Percentiles rank a stretch among this genome's conserved stretches.
Conservation (phyloP, 163 green algal genomes). For the Prototheca wickerhamii region DNA sequence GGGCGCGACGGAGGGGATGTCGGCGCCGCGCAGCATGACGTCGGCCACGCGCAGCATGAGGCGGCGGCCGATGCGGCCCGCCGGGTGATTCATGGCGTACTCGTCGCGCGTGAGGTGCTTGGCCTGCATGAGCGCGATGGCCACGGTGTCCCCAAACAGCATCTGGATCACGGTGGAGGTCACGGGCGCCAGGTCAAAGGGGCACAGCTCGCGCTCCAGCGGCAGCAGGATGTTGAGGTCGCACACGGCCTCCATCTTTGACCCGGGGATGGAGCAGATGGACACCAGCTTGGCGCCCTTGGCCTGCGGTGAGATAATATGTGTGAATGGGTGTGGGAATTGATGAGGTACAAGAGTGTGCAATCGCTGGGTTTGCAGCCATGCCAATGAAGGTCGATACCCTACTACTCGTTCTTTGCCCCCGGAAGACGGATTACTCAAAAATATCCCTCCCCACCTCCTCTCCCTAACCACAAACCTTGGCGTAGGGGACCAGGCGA, state of each 20-base stretch:
- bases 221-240: conserved; percentile 47
- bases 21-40: conserved; percentile 27
- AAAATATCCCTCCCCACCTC: not conserved
- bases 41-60: conserved; percentile 51
- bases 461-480: conserved; percentile 4
- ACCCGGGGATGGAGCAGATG: conserved; percentile 28
- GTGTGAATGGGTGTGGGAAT: not conserved
- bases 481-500: conserved; percentile 45
- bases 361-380: no score
- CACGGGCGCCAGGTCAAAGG: conserved; percentile 57
- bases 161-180: conserved; percentile 59
- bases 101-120: conserved; percentile 33
- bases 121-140: conserved; percentile 58
- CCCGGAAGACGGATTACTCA: not conserved
- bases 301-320: conserved; percentile 18
- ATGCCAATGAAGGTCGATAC: no score
- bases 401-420: no score
- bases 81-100: conserved; percentile 50
- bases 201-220: conserved; percentile 54
- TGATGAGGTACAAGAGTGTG: no score
- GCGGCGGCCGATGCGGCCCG: conserved; percentile 55
- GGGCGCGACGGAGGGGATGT: conserved; percentile 22
- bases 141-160: conserved; percentile 61
- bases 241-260: conserved; percentile 31
- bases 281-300: conserved; percentile 51